phyloP scores from a whole-genome alignment of 257 asterid genomes.

The Rhazya stricta region DNA sequence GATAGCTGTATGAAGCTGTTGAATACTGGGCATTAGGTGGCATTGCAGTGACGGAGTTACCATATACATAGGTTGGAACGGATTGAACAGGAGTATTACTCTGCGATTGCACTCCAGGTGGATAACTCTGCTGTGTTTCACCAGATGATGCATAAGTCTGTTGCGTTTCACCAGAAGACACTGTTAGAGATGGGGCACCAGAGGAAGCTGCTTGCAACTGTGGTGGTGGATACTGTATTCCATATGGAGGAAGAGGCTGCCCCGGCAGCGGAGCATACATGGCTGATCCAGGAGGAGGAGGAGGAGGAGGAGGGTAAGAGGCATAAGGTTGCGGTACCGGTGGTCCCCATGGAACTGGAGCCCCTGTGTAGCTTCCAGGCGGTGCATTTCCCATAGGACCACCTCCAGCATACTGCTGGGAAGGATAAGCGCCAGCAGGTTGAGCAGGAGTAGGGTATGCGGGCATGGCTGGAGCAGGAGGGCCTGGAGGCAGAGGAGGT shows the following conservation, averaged over 20 bases:
- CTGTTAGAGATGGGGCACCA: constrained; percentile 38
- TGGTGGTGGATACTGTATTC: constrained; percentile 66
- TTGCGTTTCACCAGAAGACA: constrained; percentile 55
- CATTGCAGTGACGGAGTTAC: constrained; percentile 46
- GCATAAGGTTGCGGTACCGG: constrained; percentile 63
- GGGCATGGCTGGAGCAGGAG: constrained; percentile 63
- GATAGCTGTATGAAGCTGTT: constrained; percentile 55
- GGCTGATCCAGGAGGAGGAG: constrained; percentile 81
- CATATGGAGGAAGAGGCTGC: constrained; percentile 52
- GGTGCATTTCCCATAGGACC: constrained; percentile 60
- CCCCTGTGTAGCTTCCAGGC: constrained; percentile 52
- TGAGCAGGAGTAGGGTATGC: constrained; percentile 57
- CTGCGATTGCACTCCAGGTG: constrained; percentile 73
- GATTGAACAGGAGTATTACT: constrained; percentile 52
- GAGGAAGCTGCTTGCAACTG: constrained; percentile 57
- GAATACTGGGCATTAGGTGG: constrained; percentile 60
- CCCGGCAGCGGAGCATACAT: constrained; percentile 57
- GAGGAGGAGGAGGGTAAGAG: constrained; percentile 75
- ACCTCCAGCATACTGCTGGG: constrained; percentile 73
- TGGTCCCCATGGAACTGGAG: constrained; percentile 74
- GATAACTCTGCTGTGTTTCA: constrained; percentile 67
- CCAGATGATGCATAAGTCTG: constrained; percentile 54
- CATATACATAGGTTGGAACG: constrained; percentile 50
- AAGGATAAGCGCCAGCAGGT: constrained; percentile 60
- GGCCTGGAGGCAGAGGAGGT: constrained; percentile 82